Conservation (phyloP, 176 grass and related monocot genomes). For the Phragmites australis region DNA sequence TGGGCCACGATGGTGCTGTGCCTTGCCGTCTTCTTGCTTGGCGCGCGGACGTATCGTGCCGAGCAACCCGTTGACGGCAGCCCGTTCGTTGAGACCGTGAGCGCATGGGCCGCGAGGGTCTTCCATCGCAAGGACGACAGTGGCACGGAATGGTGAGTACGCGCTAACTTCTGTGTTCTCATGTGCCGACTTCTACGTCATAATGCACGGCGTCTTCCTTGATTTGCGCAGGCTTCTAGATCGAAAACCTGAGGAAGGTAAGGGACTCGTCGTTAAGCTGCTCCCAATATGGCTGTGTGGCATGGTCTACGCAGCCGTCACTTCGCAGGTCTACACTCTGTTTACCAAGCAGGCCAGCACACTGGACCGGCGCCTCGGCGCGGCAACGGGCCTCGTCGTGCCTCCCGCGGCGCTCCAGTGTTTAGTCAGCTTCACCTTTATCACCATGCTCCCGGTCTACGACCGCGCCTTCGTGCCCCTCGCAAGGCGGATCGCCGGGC, state of each 20-base stretch:
- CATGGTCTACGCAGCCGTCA: slow-evolving; percentile 42
- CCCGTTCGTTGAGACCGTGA: neutral
- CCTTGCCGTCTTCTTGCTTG: slow-evolving; percentile 47
- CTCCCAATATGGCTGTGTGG: slow-evolving; percentile 59
- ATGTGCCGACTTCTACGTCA: neutral
- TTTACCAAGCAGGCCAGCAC: slow-evolving; percentile 72
- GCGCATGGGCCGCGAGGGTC: neutral
- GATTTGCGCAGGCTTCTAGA: neutral
- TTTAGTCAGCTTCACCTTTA: slow-evolving; percentile 35
- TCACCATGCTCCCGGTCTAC: slow-evolving; percentile 54
- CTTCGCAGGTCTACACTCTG: slow-evolving; percentile 43
- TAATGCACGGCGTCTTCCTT: neutral
- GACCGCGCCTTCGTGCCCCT: slow-evolving; percentile 61
- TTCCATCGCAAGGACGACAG: neutral
- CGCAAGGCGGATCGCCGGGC: slow-evolving; percentile 44
- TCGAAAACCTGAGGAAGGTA: neutral
- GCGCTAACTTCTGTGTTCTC: neutral
- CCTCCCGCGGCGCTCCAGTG: slow-evolving; percentile 53
- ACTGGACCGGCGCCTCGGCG: slow-evolving; percentile 48
- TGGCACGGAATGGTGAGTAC: slow-evolving; percentile 14
- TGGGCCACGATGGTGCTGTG: slow-evolving; percentile 45
- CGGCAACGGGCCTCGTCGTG: slow-evolving; percentile 20
- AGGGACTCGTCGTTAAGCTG: slow-evolving; percentile 31
- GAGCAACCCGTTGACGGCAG: neutral
- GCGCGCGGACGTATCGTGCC: slow-evolving; percentile 33